Base-by-base conservation (phyloP, 2,329 filamentous ascomycete species). In the Fusarium pseudocircinatum region DNA sequence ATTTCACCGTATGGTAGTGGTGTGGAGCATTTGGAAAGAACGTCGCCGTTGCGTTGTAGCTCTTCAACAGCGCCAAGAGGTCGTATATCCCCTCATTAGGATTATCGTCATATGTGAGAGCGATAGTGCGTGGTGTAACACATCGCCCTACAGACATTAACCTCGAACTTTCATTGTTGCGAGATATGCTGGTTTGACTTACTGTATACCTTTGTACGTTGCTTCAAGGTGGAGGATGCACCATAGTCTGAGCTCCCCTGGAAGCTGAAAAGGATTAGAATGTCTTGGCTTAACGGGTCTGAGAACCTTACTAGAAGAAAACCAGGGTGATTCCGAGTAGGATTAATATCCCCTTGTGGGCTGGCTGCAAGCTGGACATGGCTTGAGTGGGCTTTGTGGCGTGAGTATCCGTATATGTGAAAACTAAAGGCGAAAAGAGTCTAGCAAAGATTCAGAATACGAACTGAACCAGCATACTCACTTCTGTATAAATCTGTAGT, bases 201-300 rank as follows among this genome's bases (percentile, higher is more conserved):
- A 53, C 50, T 37, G 14, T 53, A 6, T 28, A n/a, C 50, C 7
- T 53, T 37, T 53, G 50, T 50, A 30, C 30, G 47, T 24, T 50
- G 12, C 4, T 1, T 24, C 16, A 50, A 50, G 10, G 13, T 18
- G 5, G 13, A 9, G 5, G 24, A 37, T 22, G 50, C 22, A 9
- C 32, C 18, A 37, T 22, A 28, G 20, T 26, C 15, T 16, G 50
- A 16, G 24, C 24, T 4, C 6, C 26, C 8, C 11, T 37, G 34
- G 24, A 53, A 28, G 20, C 50, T 53, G 34, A 2, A 22, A 13
- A 16, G 4, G 0, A 22, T 53, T n/a, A 53, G 50, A 22, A 36
- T 4, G 0, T 3, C 24, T 9, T 16, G 3, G 8, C 8, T 12
- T 7, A 4, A 37, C 7, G 1, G 2, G 3, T 9, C 7, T 16